Conservation (phyloP, 345 rosid genomes). For the Acer negundo region DNA sequence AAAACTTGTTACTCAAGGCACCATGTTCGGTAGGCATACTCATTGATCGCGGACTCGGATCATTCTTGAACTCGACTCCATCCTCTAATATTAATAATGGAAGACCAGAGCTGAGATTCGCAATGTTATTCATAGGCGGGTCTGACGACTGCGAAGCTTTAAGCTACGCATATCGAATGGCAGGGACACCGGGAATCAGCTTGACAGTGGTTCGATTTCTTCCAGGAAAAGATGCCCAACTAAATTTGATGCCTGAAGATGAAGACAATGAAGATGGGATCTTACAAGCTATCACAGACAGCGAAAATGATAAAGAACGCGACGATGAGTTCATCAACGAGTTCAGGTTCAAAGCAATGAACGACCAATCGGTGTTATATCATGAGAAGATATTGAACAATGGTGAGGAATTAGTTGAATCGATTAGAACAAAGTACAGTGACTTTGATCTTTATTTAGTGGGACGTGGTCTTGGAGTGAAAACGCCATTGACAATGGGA, state of each 20-base stretch:
- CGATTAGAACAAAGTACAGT: conserved; percentile 7
- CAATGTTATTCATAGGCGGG: conserved; percentile 35
- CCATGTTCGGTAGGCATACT: conserved; percentile 39
- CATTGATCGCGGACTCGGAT: conserved; percentile 31
- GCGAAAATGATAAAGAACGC: not conserved
- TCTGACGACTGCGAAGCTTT: conserved; percentile 36
- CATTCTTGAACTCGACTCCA: not conserved
- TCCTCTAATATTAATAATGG: not conserved
- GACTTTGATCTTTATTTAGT: conserved; percentile 40
- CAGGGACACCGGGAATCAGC: conserved; percentile 9
- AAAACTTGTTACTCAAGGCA: conserved; percentile 14
- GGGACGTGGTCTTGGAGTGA: conserved; percentile 29
- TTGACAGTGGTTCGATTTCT: conserved; percentile 23
- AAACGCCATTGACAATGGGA: conserved; percentile 25
- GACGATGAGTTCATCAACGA: conserved; percentile 31
- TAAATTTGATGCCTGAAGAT: not conserved
- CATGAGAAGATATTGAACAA: conserved; percentile 25
- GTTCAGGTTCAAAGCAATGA: conserved; percentile 39
- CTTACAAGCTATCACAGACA: not conserved
- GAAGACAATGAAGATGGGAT: not conserved
- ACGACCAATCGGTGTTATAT: conserved; percentile 27
- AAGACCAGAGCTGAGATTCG: not conserved
- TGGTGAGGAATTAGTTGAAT: conserved; percentile 21
- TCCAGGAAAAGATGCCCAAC: conserved; percentile 13
- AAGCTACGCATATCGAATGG: conserved; percentile 31